Evolutionary conservation across 352 stramenopile species (phyloP), one percentile per base, ranked within the genome.

Genomic region (Pilasporangium apinafurcum): DNA sequence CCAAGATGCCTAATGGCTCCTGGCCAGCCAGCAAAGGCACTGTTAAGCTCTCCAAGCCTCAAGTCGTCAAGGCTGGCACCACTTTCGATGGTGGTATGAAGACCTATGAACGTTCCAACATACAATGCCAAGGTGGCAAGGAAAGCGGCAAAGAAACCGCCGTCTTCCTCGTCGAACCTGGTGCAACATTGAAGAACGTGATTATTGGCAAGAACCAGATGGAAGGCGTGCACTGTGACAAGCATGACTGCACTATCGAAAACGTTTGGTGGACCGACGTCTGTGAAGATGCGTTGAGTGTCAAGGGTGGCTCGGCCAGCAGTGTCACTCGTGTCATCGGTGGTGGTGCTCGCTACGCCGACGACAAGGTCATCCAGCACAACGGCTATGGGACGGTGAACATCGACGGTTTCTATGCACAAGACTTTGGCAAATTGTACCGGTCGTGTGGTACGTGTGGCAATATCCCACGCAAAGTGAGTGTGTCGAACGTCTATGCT

Each of bases 181-280:
- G 62, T n/a, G 54, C 54, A 3, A 68, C 54, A 21, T 41, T 68
- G 37, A 56, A 64, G 42, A 68, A 64, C 27, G 53, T 53, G 16
- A 68, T 68, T 51, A 59, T 68, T 22, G 58, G 58, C 35, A 51
- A 56, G 53, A 52, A 61, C 48, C 57, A 66, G 38, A 33, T 37
- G 24, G 57, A 66, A n/a, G 57, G 53, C 26, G 56, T 65, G 12
- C 51, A 65, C 44, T 59, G 51, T 25, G 26, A 45, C 22, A 44
- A 54, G 35, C 37, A 51, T 30, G 52, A 55, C 47, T 57, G 53
- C 38, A 51, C 24, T 5, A 49, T 66, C 25, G 47, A 68, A 37
- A 68, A 65, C 37, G 59, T 62, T 1, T 68, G 59, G 59, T 65
- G 59, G 59, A 43, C 52, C 29, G 53, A 57, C 26, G 50, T 59